A percentile compares a stretch with the other conserved stretches of the same genome.
These are phyloP conservation scores for Salix viminalis DNA, from an alignment of 345 rosid genomes.

Conservation along the genomic window DNA sequence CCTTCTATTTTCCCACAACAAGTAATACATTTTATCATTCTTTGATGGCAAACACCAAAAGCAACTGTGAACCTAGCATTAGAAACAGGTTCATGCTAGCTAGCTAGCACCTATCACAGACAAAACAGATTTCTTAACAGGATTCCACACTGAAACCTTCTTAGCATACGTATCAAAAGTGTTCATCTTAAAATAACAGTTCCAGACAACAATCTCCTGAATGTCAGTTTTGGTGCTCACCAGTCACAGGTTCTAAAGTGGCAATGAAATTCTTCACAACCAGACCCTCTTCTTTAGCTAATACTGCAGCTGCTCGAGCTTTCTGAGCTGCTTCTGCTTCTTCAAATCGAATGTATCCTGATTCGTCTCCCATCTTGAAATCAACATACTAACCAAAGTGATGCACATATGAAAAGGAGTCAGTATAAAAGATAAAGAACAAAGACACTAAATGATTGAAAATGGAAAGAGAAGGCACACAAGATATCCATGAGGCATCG, in stretches of 20 bases:
- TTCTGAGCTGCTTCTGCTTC: constrained; percentile 85
- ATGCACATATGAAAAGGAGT: neutral
- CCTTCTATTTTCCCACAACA: neutral
- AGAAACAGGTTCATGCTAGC: neutral
- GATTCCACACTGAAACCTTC: neutral
- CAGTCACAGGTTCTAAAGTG: constrained; percentile 78
- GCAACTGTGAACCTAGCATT: neutral
- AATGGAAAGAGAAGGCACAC: neutral
- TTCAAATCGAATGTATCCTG: constrained; percentile 79
- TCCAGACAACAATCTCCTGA: neutral
- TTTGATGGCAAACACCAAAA: neutral
- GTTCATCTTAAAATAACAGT: neutral
- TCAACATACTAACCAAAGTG: constrained; percentile 55
- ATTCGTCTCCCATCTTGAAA: constrained; percentile 75
- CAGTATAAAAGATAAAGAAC: constrained; percentile 8
- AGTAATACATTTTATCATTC: neutral
- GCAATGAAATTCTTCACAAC: constrained; percentile 70
- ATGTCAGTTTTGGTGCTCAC: constrained; percentile 34
- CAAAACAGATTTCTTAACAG: neutral
- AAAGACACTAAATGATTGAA: neutral
- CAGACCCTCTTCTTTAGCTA: constrained; percentile 78
- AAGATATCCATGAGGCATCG: neutral
- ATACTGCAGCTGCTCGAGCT: constrained; percentile 92
- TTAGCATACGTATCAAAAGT: neutral
- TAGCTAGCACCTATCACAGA: neutral